Evolutionary conservation across 345 rosid genomes (phyloP), one percentile per base, ranked within the genome.

Genomic region (Eucalyptus tenuipes): DNA sequence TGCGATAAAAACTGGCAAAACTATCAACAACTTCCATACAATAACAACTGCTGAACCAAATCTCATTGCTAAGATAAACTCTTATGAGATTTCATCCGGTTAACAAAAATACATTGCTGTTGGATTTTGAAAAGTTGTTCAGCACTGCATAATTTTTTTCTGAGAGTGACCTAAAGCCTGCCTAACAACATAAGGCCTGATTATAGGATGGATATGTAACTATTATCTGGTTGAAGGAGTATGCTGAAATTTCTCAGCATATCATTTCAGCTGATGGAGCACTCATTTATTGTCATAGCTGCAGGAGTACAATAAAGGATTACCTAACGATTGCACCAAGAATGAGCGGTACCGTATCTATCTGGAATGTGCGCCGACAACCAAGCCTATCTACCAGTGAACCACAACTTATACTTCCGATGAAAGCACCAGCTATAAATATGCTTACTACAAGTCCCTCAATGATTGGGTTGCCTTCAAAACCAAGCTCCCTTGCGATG

Each of bases 401-500:
- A 89, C 97, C 95, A 49, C 92, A 91, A 91, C 91, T 86, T 89
- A 96, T 47, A 93, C 97, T 95, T 87, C 99, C 99, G 87, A 96
- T 13, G 88, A 96, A 95, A 31, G 97, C 99, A 86, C 99, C 99
- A 3, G 91, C 96, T 84, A 96, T 95, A 86, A 95, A 96, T 49
- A 96, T 94, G 94, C 99, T 96, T 49, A 96, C 97, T 52, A 95
- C 97, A 87, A 96, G 94, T 82, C 99, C 97, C 90, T 95, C 97
- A 31, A 95, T 93, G 88, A 94, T 93, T 18, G 95, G 85, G 85
- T 95, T 92, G 49, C 97, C 97, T 90, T 95, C 96, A 75, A 96
- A 95, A 25, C 96, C 96, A 88, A 96, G 95, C 80, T 94, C 97
- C 80, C 93, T 90, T 31, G 97, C 99, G 81, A 96, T 91, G 37